phyloP scores from a whole-genome alignment of 768 basidiomycete species.

The Leccinum aurantiacum region DNA sequence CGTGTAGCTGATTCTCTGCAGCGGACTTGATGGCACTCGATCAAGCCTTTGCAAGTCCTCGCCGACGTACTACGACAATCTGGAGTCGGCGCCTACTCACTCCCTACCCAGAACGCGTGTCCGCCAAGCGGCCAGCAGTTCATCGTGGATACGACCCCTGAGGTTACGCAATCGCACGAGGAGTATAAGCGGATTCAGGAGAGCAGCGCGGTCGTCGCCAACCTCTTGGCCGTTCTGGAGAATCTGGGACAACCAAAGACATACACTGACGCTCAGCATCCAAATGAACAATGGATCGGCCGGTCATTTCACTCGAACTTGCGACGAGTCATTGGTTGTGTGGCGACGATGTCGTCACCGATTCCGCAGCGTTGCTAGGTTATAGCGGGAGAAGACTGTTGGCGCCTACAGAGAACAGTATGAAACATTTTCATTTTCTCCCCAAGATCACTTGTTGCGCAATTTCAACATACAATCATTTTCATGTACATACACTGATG shows the following conservation, averaged over 20 bases:
- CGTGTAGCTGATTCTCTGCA: conserved; percentile 22
- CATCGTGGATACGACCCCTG: too few relatives aligned
- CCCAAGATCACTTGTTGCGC: neutral
- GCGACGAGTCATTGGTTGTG: neutral
- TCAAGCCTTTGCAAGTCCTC: too few relatives aligned
- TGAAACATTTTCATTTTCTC: neutral
- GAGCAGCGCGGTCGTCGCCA: conserved; percentile 30
- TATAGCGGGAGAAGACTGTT: neutral
- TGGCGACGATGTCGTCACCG: neutral
- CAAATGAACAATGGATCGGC: neutral
- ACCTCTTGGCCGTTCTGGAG: conserved; percentile 60
- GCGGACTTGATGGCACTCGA: conserved; percentile 20
- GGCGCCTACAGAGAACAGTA: neutral
- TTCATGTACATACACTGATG: neutral
- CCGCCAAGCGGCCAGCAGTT: too few relatives aligned
- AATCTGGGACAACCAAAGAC: conserved; percentile 38
- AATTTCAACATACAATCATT: neutral
- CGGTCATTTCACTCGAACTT: neutral
- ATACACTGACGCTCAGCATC: neutral
- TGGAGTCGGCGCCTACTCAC: too few relatives aligned
- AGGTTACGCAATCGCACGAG: conserved; percentile 26
- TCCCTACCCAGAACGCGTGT: too few relatives aligned
- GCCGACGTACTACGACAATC: too few relatives aligned
- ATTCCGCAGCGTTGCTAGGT: neutral
- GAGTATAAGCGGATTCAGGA: conserved; percentile 42